Percentiles rank a stretch among this genome's conserved stretches.
These are phyloP conservation scores for Setomelanomma holmii DNA, from an alignment of 2,329 filamentous ascomycete genomes.

Conservation along the genomic window DNA sequence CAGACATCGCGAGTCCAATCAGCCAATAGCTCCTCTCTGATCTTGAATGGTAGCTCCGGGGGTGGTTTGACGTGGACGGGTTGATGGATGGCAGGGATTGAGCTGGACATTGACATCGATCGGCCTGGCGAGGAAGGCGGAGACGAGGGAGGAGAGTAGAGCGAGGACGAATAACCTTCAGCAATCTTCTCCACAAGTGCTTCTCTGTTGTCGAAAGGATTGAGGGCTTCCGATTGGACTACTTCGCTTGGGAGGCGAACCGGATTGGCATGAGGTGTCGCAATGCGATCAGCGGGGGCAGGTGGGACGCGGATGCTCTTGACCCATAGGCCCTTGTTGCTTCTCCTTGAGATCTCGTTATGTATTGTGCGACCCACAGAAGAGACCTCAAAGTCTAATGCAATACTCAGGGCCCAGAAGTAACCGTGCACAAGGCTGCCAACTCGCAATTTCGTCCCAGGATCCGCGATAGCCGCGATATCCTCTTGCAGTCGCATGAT, in stretches of 20 bases:
- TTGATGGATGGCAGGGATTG: conserved; percentile 54
- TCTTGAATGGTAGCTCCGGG: conserved; percentile 66
- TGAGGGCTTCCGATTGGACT: conserved; percentile 54
- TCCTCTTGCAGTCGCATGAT: conserved; percentile 87
- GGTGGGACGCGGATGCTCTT: conserved; percentile 76
- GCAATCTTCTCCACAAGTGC: conserved; percentile 78
- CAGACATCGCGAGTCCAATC: conserved; percentile 82
- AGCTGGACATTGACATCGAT: conserved; percentile 63
- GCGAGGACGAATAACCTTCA: conserved; percentile 69
- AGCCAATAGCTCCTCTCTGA: conserved; percentile 77
- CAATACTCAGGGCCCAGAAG: conserved; percentile 79
- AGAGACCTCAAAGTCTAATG: conserved; percentile 77
- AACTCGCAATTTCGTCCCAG: conserved; percentile 76
- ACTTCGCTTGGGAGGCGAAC: conserved; percentile 31
- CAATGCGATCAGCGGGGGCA: conserved; percentile 66
- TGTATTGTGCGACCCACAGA: conserved; percentile 74
- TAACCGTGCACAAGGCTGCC: conserved; percentile 90
- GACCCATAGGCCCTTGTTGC: conserved; percentile 79
- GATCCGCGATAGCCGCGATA: conserved; percentile 70
- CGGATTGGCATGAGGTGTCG: conserved; percentile 35
- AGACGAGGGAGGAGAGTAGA: conserved; percentile 71
- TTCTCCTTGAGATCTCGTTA: conserved; percentile 77
- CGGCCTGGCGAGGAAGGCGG: conserved; percentile 74
- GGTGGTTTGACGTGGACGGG: conserved; percentile 30
- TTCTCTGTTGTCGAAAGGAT: conserved; percentile 77